Percentiles rank a stretch among this genome's conserved stretches.
These are phyloP conservation scores for Drechslerella coelobrocha DNA, from an alignment of 2,329 filamentous ascomycete species.

Conservation along the genomic window DNA sequence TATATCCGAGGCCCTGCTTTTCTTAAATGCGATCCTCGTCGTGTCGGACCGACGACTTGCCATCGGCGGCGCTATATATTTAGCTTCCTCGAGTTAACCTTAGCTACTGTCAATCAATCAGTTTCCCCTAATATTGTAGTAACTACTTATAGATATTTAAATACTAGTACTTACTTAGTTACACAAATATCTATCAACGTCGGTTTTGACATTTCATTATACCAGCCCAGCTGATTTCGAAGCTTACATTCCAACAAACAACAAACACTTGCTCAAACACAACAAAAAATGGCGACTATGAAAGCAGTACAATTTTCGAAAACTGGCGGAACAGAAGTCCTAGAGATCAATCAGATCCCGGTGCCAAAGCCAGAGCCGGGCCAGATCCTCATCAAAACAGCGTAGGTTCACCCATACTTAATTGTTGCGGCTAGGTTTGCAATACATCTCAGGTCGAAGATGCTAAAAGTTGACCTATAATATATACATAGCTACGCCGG, in stretches of 20 bases:
- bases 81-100: too few species aligned
- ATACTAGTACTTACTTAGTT: too few species aligned
- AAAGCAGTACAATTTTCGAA: slow-evolving; percentile 75
- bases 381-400: slow-evolving; percentile 80
- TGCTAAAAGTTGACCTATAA: not conserved
- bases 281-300: slow-evolving; percentile 63
- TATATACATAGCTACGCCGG: slow-evolving; percentile 66
- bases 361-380: slow-evolving; percentile 73
- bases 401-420: slow-evolving; percentile 55
- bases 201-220: too few species aligned
- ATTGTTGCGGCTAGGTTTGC: not conserved
- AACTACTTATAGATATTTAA: too few species aligned
- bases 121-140: too few species aligned
- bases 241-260: not conserved
- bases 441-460: not conserved
- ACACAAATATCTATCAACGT: too few species aligned
- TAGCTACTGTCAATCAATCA: too few species aligned
- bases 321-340: slow-evolving; percentile 74
- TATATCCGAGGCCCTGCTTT: too few species aligned
- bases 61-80: too few species aligned
- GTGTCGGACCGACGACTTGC: too few species aligned
- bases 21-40: too few species aligned
- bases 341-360: slow-evolving; percentile 73
- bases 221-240: too few species aligned
- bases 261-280: not conserved